Evolutionary conservation across 176 grass and related monocot species (phyloP).

Genomic region (Cenchrus purpureus): DNA sequence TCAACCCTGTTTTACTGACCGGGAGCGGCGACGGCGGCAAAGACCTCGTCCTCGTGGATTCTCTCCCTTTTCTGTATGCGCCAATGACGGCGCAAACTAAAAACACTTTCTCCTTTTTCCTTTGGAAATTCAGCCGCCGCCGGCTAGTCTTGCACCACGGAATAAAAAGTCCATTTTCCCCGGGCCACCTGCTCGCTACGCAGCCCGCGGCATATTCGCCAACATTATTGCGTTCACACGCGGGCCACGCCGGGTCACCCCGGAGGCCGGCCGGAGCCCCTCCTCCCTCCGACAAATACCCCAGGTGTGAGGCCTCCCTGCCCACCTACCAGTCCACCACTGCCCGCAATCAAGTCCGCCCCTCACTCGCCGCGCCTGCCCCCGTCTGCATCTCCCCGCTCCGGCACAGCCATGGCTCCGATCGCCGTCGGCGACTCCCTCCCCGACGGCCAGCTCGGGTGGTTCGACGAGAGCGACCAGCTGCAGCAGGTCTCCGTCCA

Average conservation of each 20-base stretch:
- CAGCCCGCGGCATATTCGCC: slow-evolving; percentile 10
- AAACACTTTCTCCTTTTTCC: not conserved
- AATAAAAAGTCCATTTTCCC: not conserved
- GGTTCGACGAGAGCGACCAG: slow-evolving; percentile 80
- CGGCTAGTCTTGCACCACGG: not conserved
- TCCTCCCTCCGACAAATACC: not conserved
- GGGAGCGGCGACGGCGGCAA: no score
- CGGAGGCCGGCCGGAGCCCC: not conserved
- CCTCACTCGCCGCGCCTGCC: not conserved
- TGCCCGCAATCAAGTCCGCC: not conserved
- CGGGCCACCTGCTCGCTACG: not conserved
- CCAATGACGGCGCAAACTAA: no score
- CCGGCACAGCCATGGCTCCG: slow-evolving; percentile 58
- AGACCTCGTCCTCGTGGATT: no score
- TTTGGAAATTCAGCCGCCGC: not conserved
- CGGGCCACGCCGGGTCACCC: not conserved
- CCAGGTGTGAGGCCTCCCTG: not conserved
- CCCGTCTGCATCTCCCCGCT: not conserved
- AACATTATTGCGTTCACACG: slow-evolving; percentile 24
- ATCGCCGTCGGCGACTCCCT: slow-evolving; percentile 75
- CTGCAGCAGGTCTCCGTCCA: slow-evolving; percentile 75
- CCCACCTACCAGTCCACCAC: not conserved
- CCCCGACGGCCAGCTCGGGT: slow-evolving; percentile 69
- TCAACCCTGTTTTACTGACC: no score
- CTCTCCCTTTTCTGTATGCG: no score